Evolutionary conservation across 768 basidiomycete genomes (phyloP).

Genomic region (Coprinopsis cinerea): DNA sequence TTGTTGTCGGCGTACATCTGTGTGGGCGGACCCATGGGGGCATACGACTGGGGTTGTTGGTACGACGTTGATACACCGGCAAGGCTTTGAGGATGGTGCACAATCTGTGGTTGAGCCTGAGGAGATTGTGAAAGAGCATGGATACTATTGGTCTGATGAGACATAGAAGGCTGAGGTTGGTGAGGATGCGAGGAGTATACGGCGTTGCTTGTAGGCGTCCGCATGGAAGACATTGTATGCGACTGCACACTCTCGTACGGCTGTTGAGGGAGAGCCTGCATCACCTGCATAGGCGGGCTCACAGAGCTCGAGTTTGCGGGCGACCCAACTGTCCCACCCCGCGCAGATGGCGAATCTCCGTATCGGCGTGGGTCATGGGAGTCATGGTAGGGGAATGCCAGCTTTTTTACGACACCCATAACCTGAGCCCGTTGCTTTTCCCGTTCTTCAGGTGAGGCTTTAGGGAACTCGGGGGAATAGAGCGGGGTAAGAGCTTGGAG

Average conservation of each 20-base stretch:
- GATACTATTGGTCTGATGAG: constrained; percentile 12
- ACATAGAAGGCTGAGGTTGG: background rate
- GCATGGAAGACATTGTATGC: constrained; percentile 24
- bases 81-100: constrained; percentile 16
- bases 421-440: constrained; percentile 59
- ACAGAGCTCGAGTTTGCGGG: constrained; percentile 55
- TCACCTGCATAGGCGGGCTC: constrained; percentile 44
- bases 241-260: constrained; percentile 30
- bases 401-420: constrained; percentile 61
- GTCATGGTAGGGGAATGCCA: constrained; percentile 80
- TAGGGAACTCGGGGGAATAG: constrained; percentile 60
- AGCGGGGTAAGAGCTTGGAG: constrained; percentile 66
- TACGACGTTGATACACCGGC: constrained; percentile 17
- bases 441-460: constrained; percentile 40
- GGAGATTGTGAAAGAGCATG: constrained; percentile 22
- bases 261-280: constrained; percentile 31
- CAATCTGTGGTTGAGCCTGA: constrained; percentile 21
- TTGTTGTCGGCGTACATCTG: constrained; percentile 33
- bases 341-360: constrained; percentile 42
- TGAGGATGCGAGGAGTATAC: no score
- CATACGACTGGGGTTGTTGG: constrained; percentile 11
- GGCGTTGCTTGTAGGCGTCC: constrained; percentile 17
- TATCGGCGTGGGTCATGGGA: constrained; percentile 48
- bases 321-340: constrained; percentile 39
- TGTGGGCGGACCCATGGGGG: constrained; percentile 16